Conservation (phyloP, 495 filamentous ascomycete genomes). For the Penicillium steckii region DNA sequence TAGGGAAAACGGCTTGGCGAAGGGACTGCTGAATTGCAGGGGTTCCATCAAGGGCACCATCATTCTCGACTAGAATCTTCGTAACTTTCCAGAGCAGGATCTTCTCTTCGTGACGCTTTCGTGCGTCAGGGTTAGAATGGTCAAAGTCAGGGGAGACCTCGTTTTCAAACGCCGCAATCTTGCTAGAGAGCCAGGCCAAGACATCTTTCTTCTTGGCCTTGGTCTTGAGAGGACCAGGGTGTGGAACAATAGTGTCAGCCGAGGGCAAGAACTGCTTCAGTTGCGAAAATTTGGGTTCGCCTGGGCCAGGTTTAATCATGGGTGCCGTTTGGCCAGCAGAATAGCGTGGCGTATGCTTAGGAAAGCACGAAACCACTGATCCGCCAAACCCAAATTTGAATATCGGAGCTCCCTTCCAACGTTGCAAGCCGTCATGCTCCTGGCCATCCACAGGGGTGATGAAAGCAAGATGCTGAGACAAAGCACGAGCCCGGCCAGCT, state of each 20-base stretch:
- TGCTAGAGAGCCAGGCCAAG: conserved; percentile 72
- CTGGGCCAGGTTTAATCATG: conserved; percentile 79
- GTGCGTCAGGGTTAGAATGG: conserved; percentile 50
- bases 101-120: conserved; percentile 77
- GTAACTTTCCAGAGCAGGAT: conserved; percentile 87
- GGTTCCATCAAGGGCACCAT: conserved; percentile 78
- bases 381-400: conserved; percentile 90
- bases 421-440: conserved; percentile 70
- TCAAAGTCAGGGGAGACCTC: conserved; percentile 50
- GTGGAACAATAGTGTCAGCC: conserved; percentile 68
- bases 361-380: conserved; percentile 78
- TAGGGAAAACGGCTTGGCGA: conserved; percentile 69
- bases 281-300: conserved; percentile 74
- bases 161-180: conserved; percentile 69
- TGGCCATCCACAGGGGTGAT: conserved; percentile 76
- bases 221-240: conserved; percentile 84
- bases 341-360: conserved; percentile 85
- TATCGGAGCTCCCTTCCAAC: conserved; percentile 88
- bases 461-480: conserved; percentile 51
- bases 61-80: conserved; percentile 75
- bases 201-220: conserved; percentile 97
- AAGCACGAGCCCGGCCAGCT: conserved; percentile 30
- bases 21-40: conserved; percentile 70
- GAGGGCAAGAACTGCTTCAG: conserved; percentile 68
- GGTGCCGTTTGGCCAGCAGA: conserved; percentile 67